Base-by-base conservation (phyloP, 2,329 filamentous ascomycete genomes). In the Fusarium guadeloupense region DNA sequence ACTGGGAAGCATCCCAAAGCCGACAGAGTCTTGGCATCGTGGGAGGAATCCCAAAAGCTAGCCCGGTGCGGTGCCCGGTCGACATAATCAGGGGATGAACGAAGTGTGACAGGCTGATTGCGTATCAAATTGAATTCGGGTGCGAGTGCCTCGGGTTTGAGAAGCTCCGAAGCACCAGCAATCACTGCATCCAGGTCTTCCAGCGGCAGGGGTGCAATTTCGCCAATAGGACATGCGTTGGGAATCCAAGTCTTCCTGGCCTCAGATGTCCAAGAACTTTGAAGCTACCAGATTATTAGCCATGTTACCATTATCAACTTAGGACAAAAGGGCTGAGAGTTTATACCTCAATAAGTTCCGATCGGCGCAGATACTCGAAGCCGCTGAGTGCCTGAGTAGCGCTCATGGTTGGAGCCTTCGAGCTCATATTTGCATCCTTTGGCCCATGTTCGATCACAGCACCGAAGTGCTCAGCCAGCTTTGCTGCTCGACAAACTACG, bases 381-480 rank as follows among this genome's bases (percentile, higher is more conserved):
- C 51, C 62, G 20, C 62, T 64, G 14, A 64, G 34, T 2, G 59
- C 54, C 10, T 53, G 54, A 3, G 20, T 57, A 1, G 55, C 55
- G 14, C 54, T 63, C 6, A 49, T 17, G 2, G 49, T 33, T 1
- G 55, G 49, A 7, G 28, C 45, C 16, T 54, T 63, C 10, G n/a
- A 12, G 10, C 35, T 20, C 19, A 28, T 42, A 13, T 10, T 38
- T 4, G 44, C 28, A 14, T 59, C 54, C 8, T 30, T 28, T 3
- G 61, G 60, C 9, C 59, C 62, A 51, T 65, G 62, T 20, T 65
- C 59, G 21, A 65, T 54, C 6, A 65, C 56, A 7, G 62, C 62
- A n/a, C 56, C 62, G 3, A 65, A 63, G 13, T 65, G 62, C 13
- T 64, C 50, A 5, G 62, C 62, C n/a, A 65, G 10, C 35, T 64